Evolutionary conservation across 495 filamentous ascomycete species (phyloP).

Genomic region (Aspergillus hancockii): DNA sequence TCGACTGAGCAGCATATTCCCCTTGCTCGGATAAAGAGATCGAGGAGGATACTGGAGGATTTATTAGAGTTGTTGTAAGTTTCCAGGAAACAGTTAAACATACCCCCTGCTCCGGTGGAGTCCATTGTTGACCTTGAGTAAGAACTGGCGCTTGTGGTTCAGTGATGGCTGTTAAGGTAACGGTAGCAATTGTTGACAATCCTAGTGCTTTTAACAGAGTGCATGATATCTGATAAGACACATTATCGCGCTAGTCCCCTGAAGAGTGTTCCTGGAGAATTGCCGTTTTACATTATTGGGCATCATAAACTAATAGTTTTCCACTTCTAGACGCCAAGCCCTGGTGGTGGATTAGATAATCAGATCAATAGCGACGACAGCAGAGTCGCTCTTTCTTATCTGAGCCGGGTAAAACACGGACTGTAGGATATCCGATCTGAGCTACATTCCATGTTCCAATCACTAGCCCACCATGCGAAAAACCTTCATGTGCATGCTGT

Average conservation of each 20-base stretch:
- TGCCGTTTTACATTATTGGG: neutral
- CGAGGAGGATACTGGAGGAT: slow-evolving; percentile 21
- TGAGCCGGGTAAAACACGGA: neutral
- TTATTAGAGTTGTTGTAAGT: slow-evolving; percentile 7
- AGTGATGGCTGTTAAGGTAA: slow-evolving; percentile 5
- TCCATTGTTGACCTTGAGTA: slow-evolving; percentile 34
- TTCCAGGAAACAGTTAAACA: slow-evolving; percentile 2
- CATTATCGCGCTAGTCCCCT: neutral
- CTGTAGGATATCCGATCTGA: neutral
- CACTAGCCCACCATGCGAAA: neutral
- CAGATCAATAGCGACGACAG: neutral
- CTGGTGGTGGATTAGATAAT: neutral
- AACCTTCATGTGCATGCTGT: neutral
- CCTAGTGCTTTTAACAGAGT: neutral
- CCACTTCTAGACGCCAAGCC: neutral
- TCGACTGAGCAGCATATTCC: slow-evolving; percentile 34
- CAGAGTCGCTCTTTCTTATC: neutral
- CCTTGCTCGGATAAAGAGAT: slow-evolving; percentile 39
- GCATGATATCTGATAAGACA: neutral
- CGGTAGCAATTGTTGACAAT: neutral
- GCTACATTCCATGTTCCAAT: neutral
- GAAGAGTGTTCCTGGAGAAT: neutral
- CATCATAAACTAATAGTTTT: neutral
- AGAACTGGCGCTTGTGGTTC: neutral
- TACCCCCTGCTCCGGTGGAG: slow-evolving; percentile 33